Conservation (phyloP, 228 moss, liverwort and hornwort species). For the Sphagnum magellanicum region DNA sequence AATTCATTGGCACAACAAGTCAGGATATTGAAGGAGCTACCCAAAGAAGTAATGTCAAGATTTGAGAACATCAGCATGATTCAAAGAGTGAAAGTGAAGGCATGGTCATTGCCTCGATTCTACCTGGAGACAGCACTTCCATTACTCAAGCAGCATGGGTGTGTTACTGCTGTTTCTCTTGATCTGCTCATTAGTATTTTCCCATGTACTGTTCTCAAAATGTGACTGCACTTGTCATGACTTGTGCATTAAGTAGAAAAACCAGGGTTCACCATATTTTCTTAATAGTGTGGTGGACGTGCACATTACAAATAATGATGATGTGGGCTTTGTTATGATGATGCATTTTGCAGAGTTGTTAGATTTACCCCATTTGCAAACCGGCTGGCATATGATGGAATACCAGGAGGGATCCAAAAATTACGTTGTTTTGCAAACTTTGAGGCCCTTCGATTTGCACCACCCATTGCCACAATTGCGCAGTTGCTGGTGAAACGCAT, state of each 20-base stretch:
- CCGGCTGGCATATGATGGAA: conserved; percentile 81
- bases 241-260: too few relatives aligned
- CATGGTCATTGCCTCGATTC: conserved; percentile 67
- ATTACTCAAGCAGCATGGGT: conserved; percentile 65
- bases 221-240: too few relatives aligned
- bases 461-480: conserved; percentile 62
- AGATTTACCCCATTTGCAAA: conserved; percentile 96
- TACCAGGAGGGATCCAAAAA: conserved; percentile 68
- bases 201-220: too few relatives aligned
- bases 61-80: conserved; percentile 74
- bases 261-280: too few relatives aligned
- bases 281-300: too few relatives aligned
- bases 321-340: too few relatives aligned
- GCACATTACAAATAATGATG: too few relatives aligned
- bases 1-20: conserved; percentile 64
- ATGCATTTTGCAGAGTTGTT: conserved; percentile 54
- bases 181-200: too few relatives aligned
- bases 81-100: conserved; percentile 76
- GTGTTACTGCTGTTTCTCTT: neutral
- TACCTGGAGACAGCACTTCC: conserved; percentile 78
- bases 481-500: conserved; percentile 71
- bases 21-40: conserved; percentile 62
- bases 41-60: conserved; percentile 37
- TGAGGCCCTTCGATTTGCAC: conserved; percentile 79
- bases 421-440: conserved; percentile 90